Percentiles rank a stretch among this genome's conserved stretches.
Evolutionary conservation across 176 grass and related monocot genomes (phyloP).

Genomic region (Dendrocalamus sinicus): DNA sequence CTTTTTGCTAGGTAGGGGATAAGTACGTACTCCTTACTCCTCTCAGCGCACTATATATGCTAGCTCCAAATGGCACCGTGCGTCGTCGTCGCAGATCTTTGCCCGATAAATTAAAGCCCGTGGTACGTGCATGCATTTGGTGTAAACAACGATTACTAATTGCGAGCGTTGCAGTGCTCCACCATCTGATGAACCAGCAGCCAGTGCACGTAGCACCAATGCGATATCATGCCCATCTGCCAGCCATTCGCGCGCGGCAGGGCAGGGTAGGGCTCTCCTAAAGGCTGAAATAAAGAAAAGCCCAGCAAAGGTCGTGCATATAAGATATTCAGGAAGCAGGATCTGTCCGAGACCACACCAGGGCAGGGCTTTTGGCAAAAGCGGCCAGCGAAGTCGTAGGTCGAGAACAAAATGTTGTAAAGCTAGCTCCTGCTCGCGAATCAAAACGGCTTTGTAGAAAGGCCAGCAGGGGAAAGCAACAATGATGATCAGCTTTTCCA

Average conservation of each 20-base stretch:
- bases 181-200: neutral
- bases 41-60: neutral
- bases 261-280: neutral
- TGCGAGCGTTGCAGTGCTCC: constrained; percentile 51
- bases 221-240: neutral
- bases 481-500: constrained; percentile 45
- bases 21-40: neutral
- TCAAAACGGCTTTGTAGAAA: constrained; percentile 63
- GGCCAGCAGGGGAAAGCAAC: constrained; percentile 41
- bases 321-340: constrained; percentile 53
- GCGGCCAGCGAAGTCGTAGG: constrained; percentile 27
- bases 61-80: neutral
- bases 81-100: constrained; percentile 32
- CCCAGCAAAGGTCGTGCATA: constrained; percentile 29
- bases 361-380: constrained; percentile 36
- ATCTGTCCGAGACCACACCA: constrained; percentile 49
- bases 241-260: neutral
- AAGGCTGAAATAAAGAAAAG: neutral
- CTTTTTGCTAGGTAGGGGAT: neutral
- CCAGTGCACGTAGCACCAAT: neutral
- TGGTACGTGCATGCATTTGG: constrained; percentile 52
- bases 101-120: constrained; percentile 44
- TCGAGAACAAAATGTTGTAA: constrained; percentile 47
- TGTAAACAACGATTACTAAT: neutral
- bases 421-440: constrained; percentile 46